Base-by-base conservation (phyloP, 257 asterid species). In the Ligustrum vulgare region DNA sequence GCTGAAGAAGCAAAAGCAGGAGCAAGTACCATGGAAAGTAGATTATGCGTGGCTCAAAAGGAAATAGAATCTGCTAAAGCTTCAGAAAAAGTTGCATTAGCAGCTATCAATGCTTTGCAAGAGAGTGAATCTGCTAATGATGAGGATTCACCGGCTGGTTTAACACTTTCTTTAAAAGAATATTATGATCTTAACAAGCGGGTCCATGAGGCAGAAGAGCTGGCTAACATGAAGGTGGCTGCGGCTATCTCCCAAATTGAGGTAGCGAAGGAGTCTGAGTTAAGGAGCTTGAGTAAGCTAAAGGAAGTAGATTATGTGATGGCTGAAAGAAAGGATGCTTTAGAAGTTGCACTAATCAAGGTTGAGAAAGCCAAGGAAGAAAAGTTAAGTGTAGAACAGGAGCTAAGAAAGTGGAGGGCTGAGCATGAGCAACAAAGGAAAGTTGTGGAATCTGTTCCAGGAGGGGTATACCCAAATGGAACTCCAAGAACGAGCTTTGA, bases 61-160 rank as follows among this genome's bases (percentile, higher is more conserved):
- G 98, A 95, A 88, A 93, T 93, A 35, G 97, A 95, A 80, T 98
- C 98, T 12, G 92, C 97, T 11, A 91, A 83, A 82, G 97, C 97
- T 60, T 86, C 93, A 0, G 98, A 93, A 89, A 93, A 86, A 79
- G 69, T 95, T 82, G 99, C 98, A 1, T 36, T 91, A 32, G 93
- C 97, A 23, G 98, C 96, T 64, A 92, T 92, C 65, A 89, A 77
- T 22, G 99, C 97, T 0, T 76, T 92, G 74, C 81, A 78, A 69
- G 98, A 92, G 86, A 92, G 99, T 32, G 97, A 92, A 82, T 82
- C 90, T 12, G 81, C 89, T 67, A 72, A 82, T 6, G 77, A 75
- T 0, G 90, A 83, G 58, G 91, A 85, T 79, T 80, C 90, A 3
- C 85, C 87, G 5, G 43, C 81, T 33, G 90, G 91, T 12, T 82